Evolutionary conservation across 2,329 filamentous ascomycete species (phyloP).

Genomic region (Westerdykella sp.): DNA sequence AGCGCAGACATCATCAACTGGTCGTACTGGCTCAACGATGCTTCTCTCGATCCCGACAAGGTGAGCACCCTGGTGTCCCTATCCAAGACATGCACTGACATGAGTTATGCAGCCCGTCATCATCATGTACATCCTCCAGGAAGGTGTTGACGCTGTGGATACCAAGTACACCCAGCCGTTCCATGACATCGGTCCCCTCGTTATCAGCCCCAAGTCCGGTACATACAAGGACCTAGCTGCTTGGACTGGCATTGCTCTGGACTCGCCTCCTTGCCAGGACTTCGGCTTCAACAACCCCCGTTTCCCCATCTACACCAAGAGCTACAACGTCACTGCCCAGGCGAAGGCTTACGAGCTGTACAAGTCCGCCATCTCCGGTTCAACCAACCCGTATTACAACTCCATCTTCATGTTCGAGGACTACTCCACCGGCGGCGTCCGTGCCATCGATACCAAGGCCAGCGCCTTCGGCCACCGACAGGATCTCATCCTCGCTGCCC

Average conservation of each 20-base stretch:
- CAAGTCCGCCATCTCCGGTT: slow-evolving; percentile 27
- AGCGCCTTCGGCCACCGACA: slow-evolving; percentile 45
- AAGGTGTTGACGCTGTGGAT: slow-evolving; percentile 16
- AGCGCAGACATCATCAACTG: slow-evolving; percentile 30
- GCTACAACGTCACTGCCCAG: slow-evolving; percentile 34
- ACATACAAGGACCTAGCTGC: slow-evolving; percentile 18
- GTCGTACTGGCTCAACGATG: slow-evolving; percentile 21
- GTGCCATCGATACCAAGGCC: slow-evolving; percentile 29
- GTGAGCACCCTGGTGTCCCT: slow-evolving; percentile 2
- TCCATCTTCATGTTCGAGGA: slow-evolving; percentile 53
- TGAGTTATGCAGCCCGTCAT: slow-evolving; percentile 9
- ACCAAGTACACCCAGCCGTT: slow-evolving; percentile 18
- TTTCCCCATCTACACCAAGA: slow-evolving; percentile 18
- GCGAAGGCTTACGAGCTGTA: slow-evolving; percentile 37
- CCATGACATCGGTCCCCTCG: slow-evolving; percentile 13
- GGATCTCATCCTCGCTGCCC: slow-evolving; percentile 23
- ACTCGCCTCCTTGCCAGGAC: slow-evolving; percentile 23
- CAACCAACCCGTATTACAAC: slow-evolving; percentile 17
- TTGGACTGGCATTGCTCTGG: slow-evolving; percentile 19
- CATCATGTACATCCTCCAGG: slow-evolving; percentile 20
- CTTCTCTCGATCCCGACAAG: slow-evolving; percentile 10
- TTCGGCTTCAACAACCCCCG: slow-evolving; percentile 21
- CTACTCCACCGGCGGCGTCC: slow-evolving; percentile 46
- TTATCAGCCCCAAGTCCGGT: slow-evolving; percentile 9
- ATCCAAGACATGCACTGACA: background rate